phyloP scores from a whole-genome alignment of 441 rosid species.

The Breynia disticha region DNA sequence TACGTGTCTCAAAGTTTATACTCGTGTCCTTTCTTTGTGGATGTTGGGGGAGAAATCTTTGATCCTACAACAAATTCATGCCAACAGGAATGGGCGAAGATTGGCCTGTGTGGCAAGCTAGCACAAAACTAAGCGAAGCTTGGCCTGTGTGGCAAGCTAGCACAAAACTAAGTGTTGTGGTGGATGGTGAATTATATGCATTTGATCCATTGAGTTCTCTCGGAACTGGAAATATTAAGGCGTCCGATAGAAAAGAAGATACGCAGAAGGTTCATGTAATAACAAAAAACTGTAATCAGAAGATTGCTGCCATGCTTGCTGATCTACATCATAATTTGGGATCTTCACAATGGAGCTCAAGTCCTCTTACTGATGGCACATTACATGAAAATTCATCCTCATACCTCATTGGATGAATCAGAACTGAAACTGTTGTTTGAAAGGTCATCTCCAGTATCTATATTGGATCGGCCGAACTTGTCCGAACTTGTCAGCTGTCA shows the following conservation, averaged over 20 bases:
- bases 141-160: constrained; percentile 96
- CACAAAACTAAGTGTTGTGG: constrained; percentile 59
- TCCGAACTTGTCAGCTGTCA: constrained; percentile 89
- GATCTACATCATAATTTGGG: constrained; percentile 34
- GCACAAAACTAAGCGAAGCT: constrained; percentile 76
- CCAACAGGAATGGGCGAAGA: constrained; percentile 91
- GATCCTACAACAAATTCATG: constrained; percentile 63
- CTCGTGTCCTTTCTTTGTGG: constrained; percentile 89
- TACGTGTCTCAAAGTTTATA: constrained; percentile 85
- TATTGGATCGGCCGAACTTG: constrained; percentile 65
- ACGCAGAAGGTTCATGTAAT: constrained; percentile 85
- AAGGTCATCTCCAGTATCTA: constrained; percentile 42
- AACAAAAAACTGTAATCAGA: constrained; percentile 46
- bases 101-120: constrained; percentile 92
- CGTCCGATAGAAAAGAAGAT: constrained; percentile 69
- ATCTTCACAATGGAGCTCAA: constrained; percentile 23
- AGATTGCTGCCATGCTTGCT: constrained; percentile 47
- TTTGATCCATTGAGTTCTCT: constrained; percentile 70
- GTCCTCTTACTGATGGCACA: constrained; percentile 18
- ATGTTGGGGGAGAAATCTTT: constrained; percentile 83
- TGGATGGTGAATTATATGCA: constrained; percentile 68
- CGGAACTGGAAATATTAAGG: constrained; percentile 65
- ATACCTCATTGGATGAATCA: constrained; percentile 23
- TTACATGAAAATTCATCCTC: constrained; percentile 21
- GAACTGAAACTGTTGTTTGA: constrained; percentile 44